Base-by-base conservation (phyloP, 2,329 filamentous ascomycete genomes). In the Cladosporium sp. region DNA sequence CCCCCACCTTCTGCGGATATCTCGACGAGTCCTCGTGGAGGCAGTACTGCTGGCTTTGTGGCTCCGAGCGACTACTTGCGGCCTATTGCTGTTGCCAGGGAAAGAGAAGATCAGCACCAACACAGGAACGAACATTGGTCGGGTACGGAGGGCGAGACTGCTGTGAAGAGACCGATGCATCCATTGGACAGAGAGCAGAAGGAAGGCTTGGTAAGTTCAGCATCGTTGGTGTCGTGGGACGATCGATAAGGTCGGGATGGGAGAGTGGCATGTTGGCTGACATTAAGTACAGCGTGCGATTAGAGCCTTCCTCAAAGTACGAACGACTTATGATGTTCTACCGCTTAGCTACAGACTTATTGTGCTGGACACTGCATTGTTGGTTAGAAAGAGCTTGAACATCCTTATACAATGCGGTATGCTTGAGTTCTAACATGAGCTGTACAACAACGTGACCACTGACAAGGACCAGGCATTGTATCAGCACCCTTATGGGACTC, bases 401-500 rank as follows among this genome's bases (percentile, higher is more conserved):
- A 97, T 97, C 60, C 78, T 98, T 57, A 89, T 90, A 40, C 92
- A 97, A 69, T 97, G 97, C 77, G 89, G 92, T 95, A 67, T 55
- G 71, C 64, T 18, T 8, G n/a, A 7, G 32, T 16, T 38, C 42
- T 22, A 38, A 20, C 22, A 25, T n/a, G 29, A 15, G 11, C 11
- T 13, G 20, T 20, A 27, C 12, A n/a, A 15, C 4, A 16, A 16
- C 32, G 8, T 18, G 4, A 16, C 13, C 22, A 48, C 56, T 55
- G 50, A 58, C 53, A 36, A 22, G 8, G 22, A 35, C 8, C 50
- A 97, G 92, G 88, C 64, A 98, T 98, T 67, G 93, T 98, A 50
- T 98, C 93, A 25, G 93, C 93, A 46, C 93, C 93, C 43, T 76
- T 98, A 57, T 98, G 93, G 93, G 91, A 98, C 69, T 96, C 92